Evolutionary conservation across 306 rosid species (phyloP).

Genomic region (Herpetospermum pedunculosum): DNA sequence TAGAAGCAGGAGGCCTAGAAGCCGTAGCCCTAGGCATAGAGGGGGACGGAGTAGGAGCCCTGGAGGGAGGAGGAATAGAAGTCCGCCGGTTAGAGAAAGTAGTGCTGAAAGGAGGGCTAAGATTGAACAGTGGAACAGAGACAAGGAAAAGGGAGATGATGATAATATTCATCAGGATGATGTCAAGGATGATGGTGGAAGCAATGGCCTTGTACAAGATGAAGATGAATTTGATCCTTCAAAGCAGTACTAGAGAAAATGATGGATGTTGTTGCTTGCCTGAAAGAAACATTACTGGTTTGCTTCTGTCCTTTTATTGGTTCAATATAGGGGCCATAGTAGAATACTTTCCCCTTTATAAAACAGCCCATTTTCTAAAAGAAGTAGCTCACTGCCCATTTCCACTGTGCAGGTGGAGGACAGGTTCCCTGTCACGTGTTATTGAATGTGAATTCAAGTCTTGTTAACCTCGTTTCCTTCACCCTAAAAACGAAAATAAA

Average conservation of each 20-base stretch:
- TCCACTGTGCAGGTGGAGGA: constrained; percentile 33
- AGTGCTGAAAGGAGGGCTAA: constrained; percentile 93
- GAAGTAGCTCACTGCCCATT: constrained; percentile 26
- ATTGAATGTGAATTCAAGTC: constrained; percentile 17
- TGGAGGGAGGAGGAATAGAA: constrained; percentile 51
- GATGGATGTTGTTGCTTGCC: constrained; percentile 12
- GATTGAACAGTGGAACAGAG: constrained; percentile 95
- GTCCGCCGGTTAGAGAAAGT: constrained; percentile 69
- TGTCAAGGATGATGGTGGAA: constrained; percentile 26
- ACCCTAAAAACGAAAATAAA: not conserved
- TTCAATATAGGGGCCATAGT: constrained; percentile 4
- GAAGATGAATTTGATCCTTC: constrained; percentile 34
- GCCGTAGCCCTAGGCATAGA: constrained; percentile 88
- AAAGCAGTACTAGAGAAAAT: constrained; percentile 27
- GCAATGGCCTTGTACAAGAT: constrained; percentile 29
- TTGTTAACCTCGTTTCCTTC: constrained; percentile 3
- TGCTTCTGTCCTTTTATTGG: constrained; percentile 12
- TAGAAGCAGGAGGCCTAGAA: constrained; percentile 62
- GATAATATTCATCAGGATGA: constrained; percentile 25
- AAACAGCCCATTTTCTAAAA: constrained; percentile 12
- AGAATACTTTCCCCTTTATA: not conserved
- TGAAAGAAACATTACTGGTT: constrained; percentile 23
- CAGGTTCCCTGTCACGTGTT: constrained; percentile 29
- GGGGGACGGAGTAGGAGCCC: constrained; percentile 84
- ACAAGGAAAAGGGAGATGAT: constrained; percentile 44